phyloP scores from a whole-genome alignment of 371 early-diverging fungal species.

The Mucor velutinosus region DNA sequence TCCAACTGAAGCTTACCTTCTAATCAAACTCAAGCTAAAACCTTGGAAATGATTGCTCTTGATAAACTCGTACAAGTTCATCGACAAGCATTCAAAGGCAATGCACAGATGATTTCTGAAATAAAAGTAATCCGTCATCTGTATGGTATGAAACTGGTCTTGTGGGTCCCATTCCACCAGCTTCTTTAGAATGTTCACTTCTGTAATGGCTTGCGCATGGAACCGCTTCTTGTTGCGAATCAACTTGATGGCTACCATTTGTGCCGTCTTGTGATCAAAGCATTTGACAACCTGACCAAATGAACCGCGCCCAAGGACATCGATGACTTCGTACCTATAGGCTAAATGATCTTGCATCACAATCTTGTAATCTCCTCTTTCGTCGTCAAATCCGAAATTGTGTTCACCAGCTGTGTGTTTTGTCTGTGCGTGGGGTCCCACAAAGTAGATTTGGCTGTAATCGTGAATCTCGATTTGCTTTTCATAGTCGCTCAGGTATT shows the following conservation, averaged over 20 bases:
- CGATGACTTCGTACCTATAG: constrained; percentile 83
- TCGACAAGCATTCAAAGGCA: constrained; percentile 84
- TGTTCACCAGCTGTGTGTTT: constrained; percentile 9
- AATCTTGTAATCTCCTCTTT: constrained; percentile 81
- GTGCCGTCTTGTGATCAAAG: constrained; percentile 74
- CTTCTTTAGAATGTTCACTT: constrained; percentile 78
- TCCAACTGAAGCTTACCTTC: constrained; percentile 27
- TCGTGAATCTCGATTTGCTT: constrained; percentile 74
- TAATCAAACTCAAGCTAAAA: constrained; percentile 68
- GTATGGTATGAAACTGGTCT: constrained; percentile 64
- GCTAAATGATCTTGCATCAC: constrained; percentile 76
- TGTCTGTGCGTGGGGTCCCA: constrained; percentile 69
- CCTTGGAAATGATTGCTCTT: constrained; percentile 85
- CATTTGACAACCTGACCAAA: constrained; percentile 93
- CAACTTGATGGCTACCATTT: constrained; percentile 83
- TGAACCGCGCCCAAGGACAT: constrained; percentile 84
- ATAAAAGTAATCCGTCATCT: constrained; percentile 80
- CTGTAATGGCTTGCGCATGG: constrained; percentile 85
- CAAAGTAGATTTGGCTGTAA: constrained; percentile 79
- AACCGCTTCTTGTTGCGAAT: constrained; percentile 89
- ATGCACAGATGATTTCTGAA: constrained; percentile 91
- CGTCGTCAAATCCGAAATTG: constrained; percentile 83
- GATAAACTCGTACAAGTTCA: constrained; percentile 90
- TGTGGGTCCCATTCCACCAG: constrained; percentile 67
- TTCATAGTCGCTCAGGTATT: constrained; percentile 75